A percentile compares a stretch with the other conserved stretches of the same genome.
Conservation (phyloP, 345 rosid genomes). For the Aquilaria yunnanensis region DNA sequence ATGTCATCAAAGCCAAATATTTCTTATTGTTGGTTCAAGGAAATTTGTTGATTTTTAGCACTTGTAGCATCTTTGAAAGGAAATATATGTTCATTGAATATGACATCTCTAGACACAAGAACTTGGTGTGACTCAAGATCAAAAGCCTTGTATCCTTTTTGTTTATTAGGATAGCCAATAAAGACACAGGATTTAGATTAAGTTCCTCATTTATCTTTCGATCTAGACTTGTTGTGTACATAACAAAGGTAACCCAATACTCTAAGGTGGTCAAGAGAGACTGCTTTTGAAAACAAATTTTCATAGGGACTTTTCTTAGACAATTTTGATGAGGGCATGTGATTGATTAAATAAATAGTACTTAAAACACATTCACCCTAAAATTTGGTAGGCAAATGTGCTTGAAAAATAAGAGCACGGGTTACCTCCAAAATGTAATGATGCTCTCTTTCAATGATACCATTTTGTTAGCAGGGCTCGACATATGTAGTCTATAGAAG, state of each 20-base stretch:
- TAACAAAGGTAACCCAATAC: neutral
- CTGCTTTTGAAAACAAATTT: neutral
- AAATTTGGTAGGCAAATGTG: too few species aligned
- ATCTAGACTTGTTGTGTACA: neutral
- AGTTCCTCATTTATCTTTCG: neutral
- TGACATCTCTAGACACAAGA: neutral
- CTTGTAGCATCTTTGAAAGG: neutral
- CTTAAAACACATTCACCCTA: too few species aligned
- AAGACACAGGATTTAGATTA: neutral
- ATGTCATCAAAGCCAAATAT: too few species aligned
- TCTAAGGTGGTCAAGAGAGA: neutral
- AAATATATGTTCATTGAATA: too few species aligned
- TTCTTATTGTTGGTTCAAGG: too few species aligned
- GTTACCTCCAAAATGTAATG: neutral
- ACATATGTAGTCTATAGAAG: neutral
- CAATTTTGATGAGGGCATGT: too few species aligned
- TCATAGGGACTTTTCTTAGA: neutral
- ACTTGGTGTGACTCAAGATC: neutral
- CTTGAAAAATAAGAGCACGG: neutral
- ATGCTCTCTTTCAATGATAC: neutral
- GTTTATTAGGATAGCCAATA: neutral
- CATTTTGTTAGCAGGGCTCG: neutral
- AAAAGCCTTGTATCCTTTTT: neutral
- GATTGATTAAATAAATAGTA: too few species aligned
- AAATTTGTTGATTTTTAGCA: too few species aligned